phyloP scores from a whole-genome alignment of 345 rosid species.

The Eutrema japonicum region DNA sequence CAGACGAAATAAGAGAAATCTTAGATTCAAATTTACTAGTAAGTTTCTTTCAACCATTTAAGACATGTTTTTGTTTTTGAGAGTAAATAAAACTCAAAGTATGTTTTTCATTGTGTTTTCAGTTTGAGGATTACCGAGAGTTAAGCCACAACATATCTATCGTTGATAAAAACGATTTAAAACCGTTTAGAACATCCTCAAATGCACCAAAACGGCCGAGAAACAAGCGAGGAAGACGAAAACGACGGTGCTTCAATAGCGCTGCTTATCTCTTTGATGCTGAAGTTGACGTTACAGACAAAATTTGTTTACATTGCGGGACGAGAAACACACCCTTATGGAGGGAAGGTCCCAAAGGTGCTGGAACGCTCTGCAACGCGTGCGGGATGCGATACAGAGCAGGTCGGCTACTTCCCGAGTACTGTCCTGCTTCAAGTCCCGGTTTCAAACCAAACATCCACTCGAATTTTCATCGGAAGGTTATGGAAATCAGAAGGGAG shows the following conservation, averaged over 20 bases:
- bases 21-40: conserved; percentile 17
- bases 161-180: too few relatives aligned
- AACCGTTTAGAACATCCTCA: neutral
- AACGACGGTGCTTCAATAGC: neutral
- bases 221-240: conserved; percentile 14
- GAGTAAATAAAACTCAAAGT: neutral
- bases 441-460: conserved; percentile 25
- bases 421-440: conserved; percentile 34
- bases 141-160: neutral
- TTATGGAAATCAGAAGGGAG: conserved; percentile 31
- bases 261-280: neutral
- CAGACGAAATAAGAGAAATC: neutral
- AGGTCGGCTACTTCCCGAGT: conserved; percentile 32
- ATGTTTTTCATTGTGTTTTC: neutral
- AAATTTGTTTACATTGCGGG: conserved; percentile 29
- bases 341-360: conserved; percentile 37
- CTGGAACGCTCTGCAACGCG: conserved; percentile 26
- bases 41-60: neutral
- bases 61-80: neutral
- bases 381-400: conserved; percentile 31
- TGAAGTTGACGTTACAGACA: neutral
- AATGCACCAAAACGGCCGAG: conserved; percentile 2
- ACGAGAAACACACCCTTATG: conserved; percentile 16
- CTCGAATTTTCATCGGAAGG: conserved; percentile 33
- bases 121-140: conserved; percentile 9